Evolutionary conservation across 208 protist species (phyloP).

Genomic region (Angomonas ambiguus): DNA sequence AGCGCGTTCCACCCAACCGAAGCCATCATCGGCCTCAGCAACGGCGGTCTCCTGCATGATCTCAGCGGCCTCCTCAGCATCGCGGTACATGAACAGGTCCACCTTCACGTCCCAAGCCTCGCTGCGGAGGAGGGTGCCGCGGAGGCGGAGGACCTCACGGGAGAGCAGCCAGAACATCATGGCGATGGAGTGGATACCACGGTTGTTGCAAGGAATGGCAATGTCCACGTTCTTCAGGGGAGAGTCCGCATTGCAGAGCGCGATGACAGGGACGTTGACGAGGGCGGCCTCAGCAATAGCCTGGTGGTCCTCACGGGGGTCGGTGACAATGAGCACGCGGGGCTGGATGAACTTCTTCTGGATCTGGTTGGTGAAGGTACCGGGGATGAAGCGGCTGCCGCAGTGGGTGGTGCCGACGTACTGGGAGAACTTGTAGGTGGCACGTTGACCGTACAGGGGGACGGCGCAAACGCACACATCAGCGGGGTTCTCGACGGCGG

Average conservation of each 20-base stretch:
- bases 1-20: conserved; percentile 67
- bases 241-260: conserved; percentile 98
- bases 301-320: conserved; percentile 94
- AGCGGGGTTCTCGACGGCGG: conserved; percentile 97
- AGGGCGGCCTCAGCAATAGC: conserved; percentile 96
- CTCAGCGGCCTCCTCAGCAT: conserved; percentile 89
- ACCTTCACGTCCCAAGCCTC: conserved; percentile 98
- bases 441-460: conserved; percentile 93
- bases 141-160: conserved; percentile 96
- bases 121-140: conserved; percentile 89
- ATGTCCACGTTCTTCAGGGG: conserved; percentile 97
- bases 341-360: conserved; percentile 98
- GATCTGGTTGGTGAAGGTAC: conserved; percentile 99
- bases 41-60: conserved; percentile 52
- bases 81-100: conserved; percentile 99
- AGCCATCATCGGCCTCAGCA: conserved; percentile 48
- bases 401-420: conserved; percentile 92
- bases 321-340: conserved; percentile 97
- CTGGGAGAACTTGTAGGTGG: conserved; percentile 97
- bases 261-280: conserved; percentile 99
- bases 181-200: conserved; percentile 93
- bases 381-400: conserved; percentile 96
- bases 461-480: conserved; percentile 97
- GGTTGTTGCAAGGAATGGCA: conserved; percentile 99
- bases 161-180: conserved; percentile 99